Evolutionary conservation across 2,329 filamentous ascomycete species (phyloP).

Genomic region (Lithohypha guttulata): DNA sequence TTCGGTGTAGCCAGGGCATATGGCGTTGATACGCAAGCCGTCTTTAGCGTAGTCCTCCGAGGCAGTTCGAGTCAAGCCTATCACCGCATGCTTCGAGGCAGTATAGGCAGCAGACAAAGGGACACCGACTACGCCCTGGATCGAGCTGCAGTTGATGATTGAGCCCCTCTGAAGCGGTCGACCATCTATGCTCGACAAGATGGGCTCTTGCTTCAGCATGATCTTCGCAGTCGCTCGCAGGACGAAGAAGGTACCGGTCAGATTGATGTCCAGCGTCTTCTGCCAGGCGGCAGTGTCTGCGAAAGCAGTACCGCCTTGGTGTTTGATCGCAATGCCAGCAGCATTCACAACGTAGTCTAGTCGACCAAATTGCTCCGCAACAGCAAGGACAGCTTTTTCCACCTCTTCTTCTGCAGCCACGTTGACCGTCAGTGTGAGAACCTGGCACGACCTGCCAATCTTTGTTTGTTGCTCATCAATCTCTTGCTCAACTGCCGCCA

Average conservation of each 20-base stretch:
- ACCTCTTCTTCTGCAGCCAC: conserved; percentile 40
- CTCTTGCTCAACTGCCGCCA: conserved; percentile 10
- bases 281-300: conserved; percentile 28
- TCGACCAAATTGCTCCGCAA: conserved; percentile 42
- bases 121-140: conserved; percentile 32
- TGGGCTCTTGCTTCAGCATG: conserved; percentile 36
- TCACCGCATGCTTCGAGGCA: conserved; percentile 47
- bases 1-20: conserved; percentile 35
- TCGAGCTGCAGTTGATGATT: conserved; percentile 31
- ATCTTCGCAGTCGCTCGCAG: conserved; percentile 31
- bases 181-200: conserved; percentile 29
- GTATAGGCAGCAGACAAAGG: conserved; percentile 25
- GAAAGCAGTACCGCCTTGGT: conserved; percentile 4
- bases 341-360: conserved; percentile 23
- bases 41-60: conserved; percentile 45
- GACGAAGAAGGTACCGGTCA: conserved; percentile 35
- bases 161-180: conserved; percentile 23
- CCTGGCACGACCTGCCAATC: not conserved
- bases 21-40: conserved; percentile 22
- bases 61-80: conserved; percentile 47
- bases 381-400: conserved; percentile 46
- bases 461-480: conserved; percentile 10
- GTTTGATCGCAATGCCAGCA: conserved; percentile 23
- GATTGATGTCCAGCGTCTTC: conserved; percentile 33
- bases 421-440: conserved; percentile 28